Conservation (phyloP, 2,329 filamentous ascomycete species). For the Scedosporium boydii region DNA sequence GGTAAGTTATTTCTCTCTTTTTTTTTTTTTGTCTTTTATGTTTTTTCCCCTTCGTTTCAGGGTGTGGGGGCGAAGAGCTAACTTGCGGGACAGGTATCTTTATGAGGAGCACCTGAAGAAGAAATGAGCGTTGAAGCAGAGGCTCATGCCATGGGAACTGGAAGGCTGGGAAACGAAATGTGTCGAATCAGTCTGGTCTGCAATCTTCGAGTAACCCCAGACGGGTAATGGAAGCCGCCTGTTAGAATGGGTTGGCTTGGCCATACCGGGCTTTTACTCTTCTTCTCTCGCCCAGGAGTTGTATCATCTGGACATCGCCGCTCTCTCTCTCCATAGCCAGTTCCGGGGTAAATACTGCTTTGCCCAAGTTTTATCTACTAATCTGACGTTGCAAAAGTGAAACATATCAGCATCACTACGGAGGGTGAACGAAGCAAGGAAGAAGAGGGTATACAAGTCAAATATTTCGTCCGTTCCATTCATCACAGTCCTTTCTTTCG, state of each 20-base stretch:
- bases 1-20: conserved; percentile 24
- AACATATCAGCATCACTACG: not conserved
- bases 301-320: not conserved
- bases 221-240: no score
- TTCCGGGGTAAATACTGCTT: not conserved
- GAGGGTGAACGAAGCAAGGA: no score
- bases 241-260: not conserved
- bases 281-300: not conserved
- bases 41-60: not conserved
- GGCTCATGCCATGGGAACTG: no score
- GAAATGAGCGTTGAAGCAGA: not conserved
- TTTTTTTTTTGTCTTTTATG: not conserved
- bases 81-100: not conserved
- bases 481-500: no score
- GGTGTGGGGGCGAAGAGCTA: not conserved
- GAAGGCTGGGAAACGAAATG: no score
- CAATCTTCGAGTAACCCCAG: no score
- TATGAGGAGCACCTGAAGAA: not conserved
- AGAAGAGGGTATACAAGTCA: no score
- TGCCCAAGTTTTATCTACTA: not conserved
- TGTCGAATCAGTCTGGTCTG: no score
- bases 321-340: not conserved
- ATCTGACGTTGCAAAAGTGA: not conserved
- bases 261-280: not conserved
- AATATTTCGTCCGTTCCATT: no score